Percentiles rank a stretch among this genome's conserved stretches.
Conservation (phyloP, 805 yeast genomes). For the Diddensiella transvaalensis region DNA sequence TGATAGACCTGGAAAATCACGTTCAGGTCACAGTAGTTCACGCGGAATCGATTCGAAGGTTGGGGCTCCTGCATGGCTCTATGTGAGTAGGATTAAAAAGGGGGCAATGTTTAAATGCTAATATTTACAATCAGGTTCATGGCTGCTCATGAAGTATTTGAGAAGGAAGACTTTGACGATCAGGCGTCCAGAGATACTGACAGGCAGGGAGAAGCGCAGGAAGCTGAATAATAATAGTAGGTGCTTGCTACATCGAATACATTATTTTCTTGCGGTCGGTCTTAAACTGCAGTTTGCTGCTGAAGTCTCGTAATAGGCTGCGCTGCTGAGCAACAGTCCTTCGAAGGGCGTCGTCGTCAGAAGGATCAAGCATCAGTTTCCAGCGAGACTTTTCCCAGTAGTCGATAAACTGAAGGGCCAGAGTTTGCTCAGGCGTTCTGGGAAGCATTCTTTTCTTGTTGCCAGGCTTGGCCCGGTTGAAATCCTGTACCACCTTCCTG, state of each 20-base stretch:
- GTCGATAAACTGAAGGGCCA: constrained; percentile 62
- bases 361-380: constrained; percentile 14
- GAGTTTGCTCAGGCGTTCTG: constrained; percentile 42
- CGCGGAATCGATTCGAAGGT: constrained; percentile 46
- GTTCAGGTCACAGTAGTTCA: constrained; percentile 50
- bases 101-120: neutral
- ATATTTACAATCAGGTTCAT: constrained; percentile 24
- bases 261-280: neutral
- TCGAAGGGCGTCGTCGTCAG: constrained; percentile 18
- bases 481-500: neutral
- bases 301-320: constrained; percentile 13
- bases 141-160: constrained; percentile 34
- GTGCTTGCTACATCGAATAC: neutral
- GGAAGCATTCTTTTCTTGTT: neutral
- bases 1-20: constrained; percentile 50
- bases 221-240: neutral
- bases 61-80: constrained; percentile 57
- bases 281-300: neutral
- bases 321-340: constrained; percentile 14
- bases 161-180: constrained; percentile 27
- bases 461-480: neutral
- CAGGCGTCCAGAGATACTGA: constrained; percentile 13
- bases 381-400: constrained; percentile 55
- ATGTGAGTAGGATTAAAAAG: constrained; percentile 35
- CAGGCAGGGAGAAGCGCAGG: constrained; percentile 11